A percentile compares a stretch with the other conserved stretches of the same genome.
Evolutionary conservation across 208 protist species (phyloP).

Genomic region (Paratrypanosoma confusum): DNA sequence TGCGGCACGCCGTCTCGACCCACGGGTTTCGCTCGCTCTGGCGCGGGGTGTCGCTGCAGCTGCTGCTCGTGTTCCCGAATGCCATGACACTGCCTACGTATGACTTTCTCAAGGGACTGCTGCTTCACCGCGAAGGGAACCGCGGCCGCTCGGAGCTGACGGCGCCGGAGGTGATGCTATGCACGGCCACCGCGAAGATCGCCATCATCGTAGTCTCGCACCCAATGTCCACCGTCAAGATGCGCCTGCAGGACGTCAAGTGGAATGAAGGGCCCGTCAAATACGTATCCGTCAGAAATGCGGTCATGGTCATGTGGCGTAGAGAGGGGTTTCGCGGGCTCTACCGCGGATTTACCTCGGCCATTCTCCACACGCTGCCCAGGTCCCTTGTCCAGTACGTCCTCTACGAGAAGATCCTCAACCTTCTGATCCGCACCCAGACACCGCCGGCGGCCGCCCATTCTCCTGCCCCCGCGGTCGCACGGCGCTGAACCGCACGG

Average conservation of each 20-base stretch:
- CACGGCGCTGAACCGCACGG: no score
- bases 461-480: no score
- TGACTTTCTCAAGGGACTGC: slow-evolving; percentile 52
- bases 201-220: slow-evolving; percentile 59
- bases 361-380: slow-evolving; percentile 63
- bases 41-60: slow-evolving; percentile 58
- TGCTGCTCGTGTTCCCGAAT: slow-evolving; percentile 71
- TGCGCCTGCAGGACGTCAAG: slow-evolving; percentile 77
- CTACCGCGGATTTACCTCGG: slow-evolving; percentile 56
- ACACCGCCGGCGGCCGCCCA: no score
- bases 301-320: slow-evolving; percentile 34
- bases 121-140: no score
- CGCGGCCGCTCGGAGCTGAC: slow-evolving; percentile 35
- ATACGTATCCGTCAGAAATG: slow-evolving; percentile 43
- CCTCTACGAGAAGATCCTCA: slow-evolving; percentile 68
- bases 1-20: slow-evolving; percentile 35
- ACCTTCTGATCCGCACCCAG: slow-evolving; percentile 16
- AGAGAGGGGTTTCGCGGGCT: slow-evolving; percentile 52
- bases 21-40: slow-evolving; percentile 68
- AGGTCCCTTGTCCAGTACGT: slow-evolving; percentile 61
- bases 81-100: slow-evolving; percentile 67
- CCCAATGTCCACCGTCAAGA: slow-evolving; percentile 59
- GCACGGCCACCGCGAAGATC: slow-evolving; percentile 56
- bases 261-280: slow-evolving; percentile 28
- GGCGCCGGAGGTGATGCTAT: slow-evolving; percentile 52